Evolutionary conservation across 768 basidiomycete species (phyloP), one percentile per base, ranked within the genome.

Genomic region (Sistotremastrum niveocremeum): DNA sequence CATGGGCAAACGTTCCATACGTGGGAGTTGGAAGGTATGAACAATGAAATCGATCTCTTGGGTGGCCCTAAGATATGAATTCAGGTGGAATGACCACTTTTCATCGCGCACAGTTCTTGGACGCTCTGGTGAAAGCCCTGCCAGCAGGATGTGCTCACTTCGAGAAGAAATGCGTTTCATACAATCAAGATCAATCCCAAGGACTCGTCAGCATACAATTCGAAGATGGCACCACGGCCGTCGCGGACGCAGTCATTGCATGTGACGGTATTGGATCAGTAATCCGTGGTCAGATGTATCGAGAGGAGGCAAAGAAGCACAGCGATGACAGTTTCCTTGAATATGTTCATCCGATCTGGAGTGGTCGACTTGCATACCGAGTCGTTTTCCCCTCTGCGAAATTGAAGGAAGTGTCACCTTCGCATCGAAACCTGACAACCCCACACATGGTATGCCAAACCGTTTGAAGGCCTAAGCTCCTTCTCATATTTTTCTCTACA

Each of bases 51-150:
- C 20, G 20, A 20, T 20, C 20, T 20, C 20, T 20, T 20, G 20
- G 20, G 20, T 20, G 20, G 20, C 20, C 20, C 20, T 20, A 20
- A 20, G 20, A 20, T 20, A 20, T 20, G 20, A 20, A 20, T 20
- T 20, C 28, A 69, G 66, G 57, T 33, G 62, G 60, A 6, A 30
- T 52, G 0, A 42, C 63, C 34, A 52, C 47, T 5, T 67, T 84
- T 50, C 81, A 82, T 58, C 75, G 83, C 10, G 69, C 79, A 28
- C 79, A 82, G 52, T 81, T 84, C 53, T 80, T 83, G 46, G 59
- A 63, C 20, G 71, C 69, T 2, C 66, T 85, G 45, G 65, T 84
- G 6, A 58, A 63, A 37, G 64, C 65, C 47, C 59, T 83, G 31
- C 64, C 72, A 1, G 54, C 67, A 10, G 62, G 66, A 3, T 73